Evolutionary conservation across 164 flowering plant species (phyloP).

Genomic region (Platanus orientalis): DNA sequence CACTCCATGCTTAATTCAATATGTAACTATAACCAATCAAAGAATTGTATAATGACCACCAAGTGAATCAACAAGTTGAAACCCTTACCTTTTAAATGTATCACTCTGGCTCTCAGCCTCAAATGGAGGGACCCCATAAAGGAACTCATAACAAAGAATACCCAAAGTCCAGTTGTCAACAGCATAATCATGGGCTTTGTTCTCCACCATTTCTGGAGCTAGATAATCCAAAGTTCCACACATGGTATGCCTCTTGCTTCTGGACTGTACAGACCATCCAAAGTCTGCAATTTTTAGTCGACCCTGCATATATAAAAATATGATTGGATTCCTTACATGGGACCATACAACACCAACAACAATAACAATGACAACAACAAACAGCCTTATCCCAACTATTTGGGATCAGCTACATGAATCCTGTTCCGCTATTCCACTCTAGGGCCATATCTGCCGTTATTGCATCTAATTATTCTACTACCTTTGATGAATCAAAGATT

Average conservation of each 20-base stretch:
- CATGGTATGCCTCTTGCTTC: slow-evolving; percentile 70
- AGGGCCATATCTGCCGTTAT: too few species aligned
- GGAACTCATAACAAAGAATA: slow-evolving; percentile 86
- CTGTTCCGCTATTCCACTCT: too few species aligned
- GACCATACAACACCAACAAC: too few species aligned
- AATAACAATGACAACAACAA: too few species aligned
- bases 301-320: slow-evolving; percentile 44
- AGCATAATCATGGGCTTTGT: slow-evolving; percentile 79
- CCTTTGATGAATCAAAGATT: too few species aligned
- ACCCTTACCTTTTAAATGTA: slow-evolving; percentile 63
- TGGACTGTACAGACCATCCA: slow-evolving; percentile 97
- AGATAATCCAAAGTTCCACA: slow-evolving; percentile 94
- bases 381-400: too few species aligned
- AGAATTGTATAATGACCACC: not conserved
- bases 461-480: not conserved
- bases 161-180: slow-evolving; percentile 98
- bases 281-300: slow-evolving; percentile 90
- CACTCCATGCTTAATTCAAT: not conserved
- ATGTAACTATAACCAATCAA: not conserved
- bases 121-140: slow-evolving; percentile 73
- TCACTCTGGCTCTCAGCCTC: slow-evolving; percentile 77
- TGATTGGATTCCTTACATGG: too few species aligned
- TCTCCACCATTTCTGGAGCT: slow-evolving; percentile 94
- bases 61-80: not conserved
- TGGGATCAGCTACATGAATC: too few species aligned